These are phyloP conservation scores for Hypomyces rosellus DNA, from an alignment of 2,329 filamentous ascomycete genomes.

Conservation along the genomic window DNA sequence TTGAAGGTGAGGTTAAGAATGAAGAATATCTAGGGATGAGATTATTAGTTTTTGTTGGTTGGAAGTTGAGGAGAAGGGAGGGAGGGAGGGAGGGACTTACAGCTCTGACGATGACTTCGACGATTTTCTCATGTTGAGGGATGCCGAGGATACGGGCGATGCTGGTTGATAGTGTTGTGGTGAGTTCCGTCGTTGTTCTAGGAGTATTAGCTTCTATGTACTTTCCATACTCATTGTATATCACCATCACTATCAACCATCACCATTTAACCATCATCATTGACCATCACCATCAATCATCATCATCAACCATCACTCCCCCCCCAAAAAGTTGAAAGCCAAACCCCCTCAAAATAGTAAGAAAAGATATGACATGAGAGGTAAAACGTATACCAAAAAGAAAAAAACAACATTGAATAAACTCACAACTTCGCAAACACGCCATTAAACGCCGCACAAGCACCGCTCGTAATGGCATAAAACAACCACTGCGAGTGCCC, in stretches of 20 bases:
- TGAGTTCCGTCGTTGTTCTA: conserved; percentile 52
- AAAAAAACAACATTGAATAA: not conserved
- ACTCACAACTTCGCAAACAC: conserved; percentile 76
- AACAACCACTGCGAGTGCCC: conserved; percentile 52
- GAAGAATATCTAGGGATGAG: conserved; percentile 60
- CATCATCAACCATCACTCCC: too few relatives aligned
- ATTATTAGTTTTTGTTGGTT: conserved; percentile 1
- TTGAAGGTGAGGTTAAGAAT: conserved; percentile 69
- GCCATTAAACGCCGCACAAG: conserved; percentile 74
- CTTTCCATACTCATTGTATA: too few relatives aligned
- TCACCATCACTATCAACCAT: too few relatives aligned
- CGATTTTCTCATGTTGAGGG: conserved; percentile 30
- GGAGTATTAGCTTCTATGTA: too few relatives aligned
- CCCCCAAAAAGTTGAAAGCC: too few relatives aligned
- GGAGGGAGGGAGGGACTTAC: conserved; percentile 30
- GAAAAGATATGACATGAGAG: too few relatives aligned
- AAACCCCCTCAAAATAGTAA: too few relatives aligned
- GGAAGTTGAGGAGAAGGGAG: not conserved
- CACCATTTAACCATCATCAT: too few relatives aligned
- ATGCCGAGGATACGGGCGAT: conserved; percentile 42
- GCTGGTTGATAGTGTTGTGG: conserved; percentile 38
- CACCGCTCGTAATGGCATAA: conserved; percentile 66
- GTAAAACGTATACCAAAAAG: too few relatives aligned
- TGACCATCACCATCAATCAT: too few relatives aligned
- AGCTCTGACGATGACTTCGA: conserved; percentile 44